Evolutionary conservation across 352 stramenopile genomes (phyloP), one percentile per base, ranked within the genome.

Genomic region (Globisporangium irregulare): DNA sequence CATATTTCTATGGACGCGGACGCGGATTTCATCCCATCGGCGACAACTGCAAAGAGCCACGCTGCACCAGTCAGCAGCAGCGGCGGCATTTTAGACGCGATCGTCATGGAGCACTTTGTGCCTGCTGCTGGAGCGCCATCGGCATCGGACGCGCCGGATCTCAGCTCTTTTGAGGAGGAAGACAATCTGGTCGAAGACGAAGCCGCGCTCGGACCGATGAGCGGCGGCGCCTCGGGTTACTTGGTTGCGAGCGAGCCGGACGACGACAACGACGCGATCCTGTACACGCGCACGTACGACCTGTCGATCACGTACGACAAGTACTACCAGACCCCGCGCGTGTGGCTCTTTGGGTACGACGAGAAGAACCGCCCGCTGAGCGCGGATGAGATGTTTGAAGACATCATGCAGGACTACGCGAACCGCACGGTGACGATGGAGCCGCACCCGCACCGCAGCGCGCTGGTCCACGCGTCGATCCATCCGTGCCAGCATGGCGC

Each of bases 301-400:
- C 69, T 99, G 14, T 97, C 82, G 65, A 99, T 99, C 71, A 99
- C 96, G 43, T 99, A 99, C 82, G 98, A 99, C 82, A 99, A 99
- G 78, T 99, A 99, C 80, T 99, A 99, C 73, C 97, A 99, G 82
- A 99, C 97, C 50, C 98, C 98, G n/a, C 92, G 97, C 54, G 94
- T 99, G 63, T 99, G 93, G 91, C 93, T 99, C 38, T 97, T 98
- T 74, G 97, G 98, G 36, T 99, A 98, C 74, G 83, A 98, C 59
- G 93, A 98, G 71, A 81, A 79, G 64, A 88, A 80, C 50, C 80
- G 85, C 54, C 95, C 96, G 27, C 77, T 99, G 58, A 94, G 81
- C 22, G 84, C 86, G 36, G 85, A 97, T 29, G 79, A 98, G 73
- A 98, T 99, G 87, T 98, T 99, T 82, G 91, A 99, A 73, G 98